Percentiles rank a stretch among this genome's conserved stretches.
Evolutionary conservation across 2,329 filamentous ascomycete species (phyloP).

Genomic region (Rhinocladiella similis): DNA sequence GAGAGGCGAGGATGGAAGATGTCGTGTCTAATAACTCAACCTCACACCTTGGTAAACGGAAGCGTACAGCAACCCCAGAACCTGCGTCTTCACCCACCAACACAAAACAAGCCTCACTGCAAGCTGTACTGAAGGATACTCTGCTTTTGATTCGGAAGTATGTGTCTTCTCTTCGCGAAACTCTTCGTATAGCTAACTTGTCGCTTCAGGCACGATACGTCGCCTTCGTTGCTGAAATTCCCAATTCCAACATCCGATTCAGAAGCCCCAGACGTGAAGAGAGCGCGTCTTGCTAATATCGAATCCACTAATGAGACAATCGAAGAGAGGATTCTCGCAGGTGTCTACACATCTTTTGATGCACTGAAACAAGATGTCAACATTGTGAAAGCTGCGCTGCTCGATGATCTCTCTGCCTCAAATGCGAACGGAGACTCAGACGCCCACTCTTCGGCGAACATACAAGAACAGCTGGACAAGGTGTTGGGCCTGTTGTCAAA

Average conservation of each 20-base stretch:
- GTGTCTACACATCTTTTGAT: conserved; percentile 41
- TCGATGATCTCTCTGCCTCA: conserved; percentile 4
- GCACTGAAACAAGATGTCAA: conserved; percentile 44
- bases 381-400: conserved; percentile 14
- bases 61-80: conserved; percentile 27
- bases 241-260: conserved; percentile 37
- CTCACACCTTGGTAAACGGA: conserved; percentile 27
- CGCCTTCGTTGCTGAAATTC: conserved; percentile 43
- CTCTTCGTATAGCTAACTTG: conserved; percentile 24
- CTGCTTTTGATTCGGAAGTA: conserved; percentile 20
- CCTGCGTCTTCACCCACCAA: conserved; percentile 4
- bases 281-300: conserved; percentile 41
- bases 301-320: conserved; percentile 38
- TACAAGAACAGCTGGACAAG: conserved; percentile 13
- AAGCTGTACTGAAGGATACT: conserved; percentile 15
- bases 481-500: conserved; percentile 11
- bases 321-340: conserved; percentile 39
- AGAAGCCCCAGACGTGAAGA: conserved; percentile 44
- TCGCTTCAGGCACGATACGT: conserved; percentile 42
- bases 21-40: conserved; percentile 6
- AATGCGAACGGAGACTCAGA: conserved; percentile 11
- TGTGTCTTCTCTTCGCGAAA: background rate
- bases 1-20: conserved; percentile 15
- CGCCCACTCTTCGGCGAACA: background rate
- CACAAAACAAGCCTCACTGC: conserved; percentile 10